These are phyloP conservation scores for Pneumocystis canis DNA, from an alignment of 1,139 yeast species.

Conservation along the genomic window DNA sequence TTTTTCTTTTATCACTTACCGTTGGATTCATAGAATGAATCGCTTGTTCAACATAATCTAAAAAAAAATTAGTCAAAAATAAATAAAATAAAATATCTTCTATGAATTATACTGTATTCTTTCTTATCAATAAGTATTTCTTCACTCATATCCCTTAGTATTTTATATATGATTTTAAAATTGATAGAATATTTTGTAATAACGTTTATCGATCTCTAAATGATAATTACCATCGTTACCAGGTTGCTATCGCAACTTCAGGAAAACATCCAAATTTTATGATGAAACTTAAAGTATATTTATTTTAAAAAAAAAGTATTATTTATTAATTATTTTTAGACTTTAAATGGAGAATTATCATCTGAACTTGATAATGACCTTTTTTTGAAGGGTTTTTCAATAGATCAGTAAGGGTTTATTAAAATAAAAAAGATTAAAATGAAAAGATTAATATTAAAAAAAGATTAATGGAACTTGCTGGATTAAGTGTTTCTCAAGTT, in stretches of 20 bases:
- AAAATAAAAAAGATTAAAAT: neutral
- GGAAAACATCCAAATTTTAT: neutral
- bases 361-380: neutral
- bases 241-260: neutral
- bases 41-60: slow-evolving; percentile 1
- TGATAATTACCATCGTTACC: no score
- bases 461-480: slow-evolving; percentile 67
- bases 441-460: neutral
- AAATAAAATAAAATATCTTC: neutral
- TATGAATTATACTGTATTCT: neutral
- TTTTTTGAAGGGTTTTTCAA: slow-evolving; percentile 41
- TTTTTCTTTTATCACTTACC: neutral
- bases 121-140: neutral
- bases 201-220: no score
- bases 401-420: slow-evolving; percentile 54
- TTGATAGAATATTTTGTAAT: no score
- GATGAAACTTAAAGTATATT: neutral
- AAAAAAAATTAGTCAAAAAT: neutral
- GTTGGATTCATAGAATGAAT: slow-evolving; percentile 6
- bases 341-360: neutral
- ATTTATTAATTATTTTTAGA: neutral
- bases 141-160: neutral
- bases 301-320: neutral
- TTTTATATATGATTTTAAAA: no score
- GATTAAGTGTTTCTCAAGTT: slow-evolving; percentile 84